Evolutionary conservation across 2,329 filamentous ascomycete species (phyloP).

Genomic region (Arthrobotrys sphaeroides): DNA sequence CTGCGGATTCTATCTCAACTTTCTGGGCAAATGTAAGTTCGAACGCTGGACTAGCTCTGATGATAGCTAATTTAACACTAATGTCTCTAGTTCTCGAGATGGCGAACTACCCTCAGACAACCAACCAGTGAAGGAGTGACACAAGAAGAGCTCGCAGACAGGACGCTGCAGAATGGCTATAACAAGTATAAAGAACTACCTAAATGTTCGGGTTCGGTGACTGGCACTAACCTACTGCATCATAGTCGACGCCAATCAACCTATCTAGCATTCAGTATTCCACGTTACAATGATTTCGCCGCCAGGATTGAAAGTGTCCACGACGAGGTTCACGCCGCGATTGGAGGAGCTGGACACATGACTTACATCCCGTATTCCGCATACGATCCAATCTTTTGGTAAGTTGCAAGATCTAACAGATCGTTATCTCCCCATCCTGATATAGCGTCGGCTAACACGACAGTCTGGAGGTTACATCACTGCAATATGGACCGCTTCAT

Average conservation of each 20-base stretch:
- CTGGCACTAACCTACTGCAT: constrained; percentile 22
- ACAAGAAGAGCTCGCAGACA: constrained; percentile 25
- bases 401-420: constrained; percentile 31
- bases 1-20: constrained; percentile 24
- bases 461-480: constrained; percentile 36
- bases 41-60: constrained; percentile 5
- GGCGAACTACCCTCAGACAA: constrained; percentile 36
- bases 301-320: constrained; percentile 56
- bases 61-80: background rate
- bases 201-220: constrained; percentile 13
- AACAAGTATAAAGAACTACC: constrained; percentile 5
- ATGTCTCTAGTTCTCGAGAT: constrained; percentile 31
- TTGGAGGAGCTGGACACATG: constrained; percentile 58
- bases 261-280: constrained; percentile 56
- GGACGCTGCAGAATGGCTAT: constrained; percentile 25
- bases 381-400: constrained; percentile 59
- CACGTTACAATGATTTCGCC: constrained; percentile 54
- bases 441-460: background rate
- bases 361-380: constrained; percentile 57
- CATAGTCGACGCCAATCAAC: constrained; percentile 55
- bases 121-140: constrained; percentile 15
- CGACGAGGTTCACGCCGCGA: constrained; percentile 56
- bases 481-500: constrained; percentile 57
- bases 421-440: too few species aligned
- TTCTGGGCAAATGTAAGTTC: constrained; percentile 27